These are phyloP conservation scores for Fraxinus americana DNA, from an alignment of 257 asterid species.

Conservation along the genomic window DNA sequence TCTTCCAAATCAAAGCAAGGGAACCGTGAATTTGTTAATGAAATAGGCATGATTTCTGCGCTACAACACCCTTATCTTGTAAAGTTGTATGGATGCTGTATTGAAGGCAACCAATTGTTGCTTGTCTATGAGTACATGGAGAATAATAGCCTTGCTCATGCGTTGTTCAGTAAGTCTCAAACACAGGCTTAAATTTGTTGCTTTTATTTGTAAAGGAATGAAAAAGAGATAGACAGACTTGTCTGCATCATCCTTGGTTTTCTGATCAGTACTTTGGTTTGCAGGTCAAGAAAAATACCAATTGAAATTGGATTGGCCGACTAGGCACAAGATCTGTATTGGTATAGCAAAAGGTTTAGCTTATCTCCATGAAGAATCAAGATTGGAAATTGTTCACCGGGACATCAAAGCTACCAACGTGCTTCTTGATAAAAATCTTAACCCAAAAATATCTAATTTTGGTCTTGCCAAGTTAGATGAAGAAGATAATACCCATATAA, in stretches of 20 bases:
- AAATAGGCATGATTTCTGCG: slow-evolving; percentile 67
- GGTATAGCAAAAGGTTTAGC: slow-evolving; percentile 66
- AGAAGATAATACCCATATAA: slow-evolving; percentile 62
- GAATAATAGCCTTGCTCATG: slow-evolving; percentile 60
- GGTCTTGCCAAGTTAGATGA: slow-evolving; percentile 66
- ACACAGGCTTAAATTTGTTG: no score
- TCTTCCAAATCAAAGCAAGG: slow-evolving; percentile 68
- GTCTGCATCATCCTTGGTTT: no score
- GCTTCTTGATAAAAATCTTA: slow-evolving; percentile 51
- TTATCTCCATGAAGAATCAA: slow-evolving; percentile 63
- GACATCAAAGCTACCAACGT: slow-evolving; percentile 65
- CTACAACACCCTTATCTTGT: slow-evolving; percentile 66
- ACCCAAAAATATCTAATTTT: slow-evolving; percentile 58
- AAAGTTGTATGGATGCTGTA: slow-evolving; percentile 60
- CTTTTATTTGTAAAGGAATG: no score
- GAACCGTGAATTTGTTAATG: slow-evolving; percentile 57
- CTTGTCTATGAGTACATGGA: slow-evolving; percentile 63
- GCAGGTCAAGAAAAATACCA: slow-evolving; percentile 51
- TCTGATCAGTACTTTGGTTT: slow-evolving; percentile 5
- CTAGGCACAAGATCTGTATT: slow-evolving; percentile 52
- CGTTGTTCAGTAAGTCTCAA: no score
- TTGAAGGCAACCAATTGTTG: slow-evolving; percentile 55
- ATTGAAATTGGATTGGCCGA: slow-evolving; percentile 52
- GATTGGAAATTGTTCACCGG: slow-evolving; percentile 58
- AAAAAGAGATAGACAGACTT: no score